Evolutionary conservation across 129 eudicot species (phyloP).

Genomic region (Escallonia rubra): DNA sequence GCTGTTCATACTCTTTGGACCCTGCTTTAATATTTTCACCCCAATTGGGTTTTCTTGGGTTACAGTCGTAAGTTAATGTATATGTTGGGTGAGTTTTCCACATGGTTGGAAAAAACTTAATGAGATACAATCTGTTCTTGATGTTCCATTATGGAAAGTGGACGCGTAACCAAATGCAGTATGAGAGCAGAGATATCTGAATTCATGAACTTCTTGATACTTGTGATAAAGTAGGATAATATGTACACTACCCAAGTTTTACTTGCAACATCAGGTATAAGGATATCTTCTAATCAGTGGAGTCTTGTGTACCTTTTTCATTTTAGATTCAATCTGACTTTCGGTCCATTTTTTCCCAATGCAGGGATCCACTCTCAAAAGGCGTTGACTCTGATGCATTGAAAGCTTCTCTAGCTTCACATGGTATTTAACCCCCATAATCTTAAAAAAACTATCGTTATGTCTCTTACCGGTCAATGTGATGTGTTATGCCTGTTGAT

Average conservation of each 20-base stretch:
- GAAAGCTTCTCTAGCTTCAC: slow-evolving; percentile 51
- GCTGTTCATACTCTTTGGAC: neutral
- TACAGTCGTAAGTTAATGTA: no score
- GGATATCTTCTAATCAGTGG: neutral
- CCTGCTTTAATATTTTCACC: neutral
- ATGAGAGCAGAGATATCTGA: no score
- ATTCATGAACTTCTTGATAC: no score
- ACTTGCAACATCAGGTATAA: no score
- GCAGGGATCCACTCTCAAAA: slow-evolving; percentile 75
- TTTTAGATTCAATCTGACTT: neutral
- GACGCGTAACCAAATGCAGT: no score
- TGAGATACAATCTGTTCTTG: no score
- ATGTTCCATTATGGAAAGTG: no score
- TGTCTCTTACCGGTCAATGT: neutral
- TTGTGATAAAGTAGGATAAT: no score
- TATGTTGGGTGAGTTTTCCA: no score
- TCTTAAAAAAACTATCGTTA: neutral
- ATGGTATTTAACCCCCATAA: slow-evolving; percentile 30
- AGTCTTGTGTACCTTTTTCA: neutral
- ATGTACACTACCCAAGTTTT: no score
- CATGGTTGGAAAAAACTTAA: no score
- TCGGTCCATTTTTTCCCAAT: neutral
- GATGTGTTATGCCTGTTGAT: neutral
- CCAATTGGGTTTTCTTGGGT: neutral
- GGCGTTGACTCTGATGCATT: slow-evolving; percentile 54